phyloP scores from a whole-genome alignment of 2,329 filamentous ascomycete species.

The Sporothrix variecibatus region DNA sequence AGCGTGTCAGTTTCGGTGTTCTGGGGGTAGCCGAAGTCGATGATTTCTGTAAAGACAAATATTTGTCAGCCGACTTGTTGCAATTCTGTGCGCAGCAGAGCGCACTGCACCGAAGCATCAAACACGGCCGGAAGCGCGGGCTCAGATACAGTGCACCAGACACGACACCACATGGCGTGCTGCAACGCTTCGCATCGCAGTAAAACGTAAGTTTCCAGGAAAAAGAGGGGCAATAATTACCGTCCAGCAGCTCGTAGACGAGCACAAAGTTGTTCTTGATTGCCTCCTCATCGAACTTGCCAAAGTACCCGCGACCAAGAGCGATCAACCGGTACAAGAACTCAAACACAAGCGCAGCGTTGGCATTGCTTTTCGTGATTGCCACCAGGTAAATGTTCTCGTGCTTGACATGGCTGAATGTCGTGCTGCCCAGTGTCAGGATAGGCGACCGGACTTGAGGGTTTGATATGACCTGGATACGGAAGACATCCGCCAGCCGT shows the following conservation, averaged over 20 bases:
- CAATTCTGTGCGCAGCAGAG: not conserved
- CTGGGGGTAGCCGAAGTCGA: conserved; percentile 98
- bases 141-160: not conserved
- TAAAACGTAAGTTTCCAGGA: not conserved
- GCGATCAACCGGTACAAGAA: conserved; percentile 91
- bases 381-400: conserved; percentile 98
- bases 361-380: conserved; percentile 98
- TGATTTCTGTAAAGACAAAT: conserved; percentile 67
- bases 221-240: conserved; percentile 47
- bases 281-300: conserved; percentile 98
- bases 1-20: conserved; percentile 98
- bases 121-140: not conserved
- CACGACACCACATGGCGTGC: not conserved
- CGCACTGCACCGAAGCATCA: not conserved
- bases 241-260: conserved; percentile 94
- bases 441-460: conserved; percentile 96
- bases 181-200: not conserved
- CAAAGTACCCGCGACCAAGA: conserved; percentile 94
- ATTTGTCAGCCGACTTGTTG: not conserved
- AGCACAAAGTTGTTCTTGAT: conserved; percentile 99
- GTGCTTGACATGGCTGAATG: conserved; percentile 99
- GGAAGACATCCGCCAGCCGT: conserved; percentile 96
- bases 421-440: conserved; percentile 93
- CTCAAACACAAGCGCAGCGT: conserved; percentile 96
- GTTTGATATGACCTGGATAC: conserved; percentile 99